A percentile compares a stretch with the other conserved stretches of the same genome.
phyloP scores from a whole-genome alignment of 2,329 filamentous ascomycete species.

The Dothistroma septosporum region DNA sequence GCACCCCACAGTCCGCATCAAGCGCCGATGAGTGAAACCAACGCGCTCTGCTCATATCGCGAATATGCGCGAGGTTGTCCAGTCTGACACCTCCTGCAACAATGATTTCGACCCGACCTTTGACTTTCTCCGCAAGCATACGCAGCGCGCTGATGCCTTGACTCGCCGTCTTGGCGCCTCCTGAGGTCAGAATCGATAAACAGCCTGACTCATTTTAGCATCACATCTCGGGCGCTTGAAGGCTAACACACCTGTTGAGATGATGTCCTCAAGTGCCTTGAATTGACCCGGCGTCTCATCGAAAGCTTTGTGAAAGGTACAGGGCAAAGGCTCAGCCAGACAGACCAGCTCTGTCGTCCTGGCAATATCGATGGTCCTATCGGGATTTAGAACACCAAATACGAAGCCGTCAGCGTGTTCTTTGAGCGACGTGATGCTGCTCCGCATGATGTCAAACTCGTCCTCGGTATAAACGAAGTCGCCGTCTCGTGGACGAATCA shows the following conservation, averaged over 20 bases:
- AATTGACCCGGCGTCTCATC: conserved; percentile 39
- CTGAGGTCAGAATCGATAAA: conserved; percentile 47
- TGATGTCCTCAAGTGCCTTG: conserved; percentile 37
- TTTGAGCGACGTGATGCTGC: conserved; percentile 37
- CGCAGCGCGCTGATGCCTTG: conserved; percentile 36
- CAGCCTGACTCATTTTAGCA: conserved; percentile 35
- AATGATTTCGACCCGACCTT: conserved; percentile 43
- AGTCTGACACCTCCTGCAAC: conserved; percentile 50
- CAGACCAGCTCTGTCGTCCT: conserved; percentile 42
- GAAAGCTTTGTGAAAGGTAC: conserved; percentile 55
- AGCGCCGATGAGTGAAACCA: conserved; percentile 26
- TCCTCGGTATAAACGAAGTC: conserved; percentile 43
- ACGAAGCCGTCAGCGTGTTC: conserved; percentile 47
- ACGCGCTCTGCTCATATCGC: conserved; percentile 10
- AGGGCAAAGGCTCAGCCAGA: conserved; percentile 42
- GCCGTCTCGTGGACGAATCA: conserved; percentile 51
- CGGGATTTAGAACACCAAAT: conserved; percentile 45
- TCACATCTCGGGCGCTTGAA: background rate
- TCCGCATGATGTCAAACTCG: conserved; percentile 46
- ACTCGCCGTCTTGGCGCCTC: conserved; percentile 36
- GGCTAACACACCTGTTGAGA: conserved; percentile 32
- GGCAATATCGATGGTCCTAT: conserved; percentile 38
- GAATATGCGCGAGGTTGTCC: conserved; percentile 39
- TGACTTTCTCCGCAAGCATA: conserved; percentile 31
- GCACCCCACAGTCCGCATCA: conserved; percentile 4